Percentiles rank a stretch among this genome's conserved stretches.
Conservation (phyloP, 345 rosid genomes). For the Noccaea bulbosa region DNA sequence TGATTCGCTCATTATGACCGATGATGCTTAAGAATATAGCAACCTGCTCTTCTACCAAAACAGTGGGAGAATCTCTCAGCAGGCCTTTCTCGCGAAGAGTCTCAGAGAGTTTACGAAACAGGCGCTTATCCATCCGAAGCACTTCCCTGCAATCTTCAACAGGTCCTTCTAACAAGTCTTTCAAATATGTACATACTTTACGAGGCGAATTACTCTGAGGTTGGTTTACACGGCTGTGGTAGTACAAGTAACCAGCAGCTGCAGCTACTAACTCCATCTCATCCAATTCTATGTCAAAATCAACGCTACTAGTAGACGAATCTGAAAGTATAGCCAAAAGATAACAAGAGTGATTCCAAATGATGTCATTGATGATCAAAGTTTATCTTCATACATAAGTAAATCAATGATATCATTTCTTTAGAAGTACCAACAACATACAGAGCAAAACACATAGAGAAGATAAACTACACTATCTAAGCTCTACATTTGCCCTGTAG, state of each 20-base stretch:
- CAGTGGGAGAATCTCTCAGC: constrained; percentile 69
- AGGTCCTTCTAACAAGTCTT: constrained; percentile 56
- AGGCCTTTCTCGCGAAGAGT: constrained; percentile 60
- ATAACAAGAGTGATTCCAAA: constrained; percentile 17
- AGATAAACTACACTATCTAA: constrained; percentile 19
- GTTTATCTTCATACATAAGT: constrained; percentile 14
- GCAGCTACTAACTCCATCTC: constrained; percentile 88
- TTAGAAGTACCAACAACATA: constrained; percentile 6
- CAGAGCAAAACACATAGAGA: constrained; percentile 20
- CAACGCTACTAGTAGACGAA: constrained; percentile 52
- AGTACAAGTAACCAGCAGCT: constrained; percentile 71
- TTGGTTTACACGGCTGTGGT: constrained; percentile 52
- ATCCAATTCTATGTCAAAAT: constrained; percentile 69
- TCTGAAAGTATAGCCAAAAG: constrained; percentile 51
- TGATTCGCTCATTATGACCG: constrained; percentile 81
- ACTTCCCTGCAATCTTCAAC: constrained; percentile 62
- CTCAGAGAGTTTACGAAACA: constrained; percentile 62
- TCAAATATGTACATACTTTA: constrained; percentile 54
- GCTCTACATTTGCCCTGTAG: constrained; percentile 65
- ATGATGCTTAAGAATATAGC: constrained; percentile 76
- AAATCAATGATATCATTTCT: constrained; percentile 12
- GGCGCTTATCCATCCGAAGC: constrained; percentile 80
- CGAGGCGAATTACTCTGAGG: constrained; percentile 46
- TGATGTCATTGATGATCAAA: constrained; percentile 12
- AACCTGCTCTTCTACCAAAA: constrained; percentile 75